Conservation (phyloP, 164 flowering plant species). For the Sedum album region DNA sequence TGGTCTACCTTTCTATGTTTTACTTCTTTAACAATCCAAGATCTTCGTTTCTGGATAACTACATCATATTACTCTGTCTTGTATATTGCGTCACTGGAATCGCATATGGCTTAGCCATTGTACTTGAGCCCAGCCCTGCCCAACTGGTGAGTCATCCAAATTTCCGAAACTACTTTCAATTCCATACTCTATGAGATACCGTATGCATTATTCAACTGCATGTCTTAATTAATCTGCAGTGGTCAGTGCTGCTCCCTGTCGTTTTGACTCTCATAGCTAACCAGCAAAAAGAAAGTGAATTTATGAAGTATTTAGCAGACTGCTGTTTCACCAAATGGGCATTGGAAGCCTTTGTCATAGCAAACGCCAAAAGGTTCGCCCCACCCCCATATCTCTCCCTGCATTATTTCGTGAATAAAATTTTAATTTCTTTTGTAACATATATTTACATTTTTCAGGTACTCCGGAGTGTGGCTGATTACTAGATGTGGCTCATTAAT, state of each 20-base stretch:
- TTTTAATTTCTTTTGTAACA: background rate
- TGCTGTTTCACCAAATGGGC: slow-evolving; percentile 88
- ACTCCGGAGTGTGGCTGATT: slow-evolving; percentile 61
- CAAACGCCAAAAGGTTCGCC: slow-evolving; percentile 80
- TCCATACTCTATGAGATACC: background rate
- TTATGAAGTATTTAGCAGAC: slow-evolving; percentile 27
- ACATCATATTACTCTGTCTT: slow-evolving; percentile 66
- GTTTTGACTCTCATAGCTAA: slow-evolving; percentile 90
- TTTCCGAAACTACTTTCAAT: background rate
- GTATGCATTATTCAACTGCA: slow-evolving; percentile 11
- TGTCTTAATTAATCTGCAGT: slow-evolving; percentile 29
- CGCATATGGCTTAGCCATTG: slow-evolving; percentile 75
- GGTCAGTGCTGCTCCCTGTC: slow-evolving; percentile 94
- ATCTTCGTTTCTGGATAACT: slow-evolving; percentile 71
- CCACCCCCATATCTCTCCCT: too few relatives aligned
- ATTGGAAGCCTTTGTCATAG: slow-evolving; percentile 80
- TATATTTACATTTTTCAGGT: slow-evolving; percentile 26
- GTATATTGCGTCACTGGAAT: slow-evolving; percentile 96
- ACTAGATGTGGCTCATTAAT: slow-evolving; percentile 46
- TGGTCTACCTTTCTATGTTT: slow-evolving; percentile 92
- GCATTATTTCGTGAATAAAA: too few relatives aligned
- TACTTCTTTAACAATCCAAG: slow-evolving; percentile 97
- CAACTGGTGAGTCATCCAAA: slow-evolving; percentile 60
- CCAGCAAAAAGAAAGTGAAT: slow-evolving; percentile 21
- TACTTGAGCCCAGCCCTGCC: slow-evolving; percentile 72